Evolutionary conservation across 345 rosid genomes (phyloP).

Genomic region (Gossypium thurberi): DNA sequence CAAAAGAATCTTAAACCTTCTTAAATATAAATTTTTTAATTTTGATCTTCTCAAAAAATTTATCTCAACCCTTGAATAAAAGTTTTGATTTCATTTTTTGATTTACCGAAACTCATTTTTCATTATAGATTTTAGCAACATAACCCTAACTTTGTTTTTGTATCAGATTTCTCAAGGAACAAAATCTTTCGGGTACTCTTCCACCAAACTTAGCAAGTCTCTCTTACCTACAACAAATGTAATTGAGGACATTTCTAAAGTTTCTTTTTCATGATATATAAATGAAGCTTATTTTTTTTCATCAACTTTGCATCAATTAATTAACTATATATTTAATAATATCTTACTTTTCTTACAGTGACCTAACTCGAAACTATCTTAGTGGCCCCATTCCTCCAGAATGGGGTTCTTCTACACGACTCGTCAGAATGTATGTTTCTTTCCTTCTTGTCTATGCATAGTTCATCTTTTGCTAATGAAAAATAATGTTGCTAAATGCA

Average conservation of each 20-base stretch:
- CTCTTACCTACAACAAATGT: constrained; percentile 39
- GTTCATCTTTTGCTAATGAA: too few relatives aligned
- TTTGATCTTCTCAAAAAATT: too few relatives aligned
- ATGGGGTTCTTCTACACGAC: not conserved
- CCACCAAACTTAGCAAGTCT: constrained; percentile 25
- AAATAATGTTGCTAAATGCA: not conserved
- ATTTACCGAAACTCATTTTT: too few relatives aligned
- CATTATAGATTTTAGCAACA: too few relatives aligned
- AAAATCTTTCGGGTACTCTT: not conserved
- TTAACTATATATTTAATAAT: not conserved
- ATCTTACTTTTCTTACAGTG: not conserved
- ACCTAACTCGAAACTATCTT: not conserved
- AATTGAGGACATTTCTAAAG: not conserved
- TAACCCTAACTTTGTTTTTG: not conserved
- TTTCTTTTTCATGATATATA: not conserved
- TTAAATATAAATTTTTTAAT: too few relatives aligned
- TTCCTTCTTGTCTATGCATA: not conserved
- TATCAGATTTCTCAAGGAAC: not conserved
- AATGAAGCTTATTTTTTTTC: not conserved
- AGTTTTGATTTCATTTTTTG: too few relatives aligned
- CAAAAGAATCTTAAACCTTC: too few relatives aligned
- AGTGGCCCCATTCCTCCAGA: not conserved
- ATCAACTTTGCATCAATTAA: not conserved
- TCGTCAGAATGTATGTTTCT: not conserved
- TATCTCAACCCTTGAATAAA: too few relatives aligned